Conservation (phyloP, 1,139 yeast species). For the Arxiozyma slooffiae region DNA sequence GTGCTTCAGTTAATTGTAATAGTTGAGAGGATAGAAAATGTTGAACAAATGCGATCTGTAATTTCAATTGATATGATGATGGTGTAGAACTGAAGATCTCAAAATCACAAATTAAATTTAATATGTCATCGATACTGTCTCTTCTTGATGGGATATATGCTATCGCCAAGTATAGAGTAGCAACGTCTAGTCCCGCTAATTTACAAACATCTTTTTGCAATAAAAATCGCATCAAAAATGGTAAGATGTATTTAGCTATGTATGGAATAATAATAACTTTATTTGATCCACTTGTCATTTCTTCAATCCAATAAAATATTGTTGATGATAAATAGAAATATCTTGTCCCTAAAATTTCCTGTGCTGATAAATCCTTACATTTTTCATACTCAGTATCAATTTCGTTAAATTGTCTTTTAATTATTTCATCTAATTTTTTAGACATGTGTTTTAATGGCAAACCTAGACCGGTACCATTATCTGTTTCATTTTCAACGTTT, state of each 20-base stretch:
- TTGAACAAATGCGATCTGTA: constrained; percentile 63
- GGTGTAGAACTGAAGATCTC: constrained; percentile 5
- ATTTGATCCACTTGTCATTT: constrained; percentile 25
- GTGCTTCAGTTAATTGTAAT: constrained; percentile 42
- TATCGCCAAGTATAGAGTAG: constrained; percentile 42
- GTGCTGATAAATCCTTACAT: constrained; percentile 28
- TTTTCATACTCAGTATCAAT: constrained; percentile 32
- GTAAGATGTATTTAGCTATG: constrained; percentile 45
- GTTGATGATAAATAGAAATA: constrained; percentile 34
- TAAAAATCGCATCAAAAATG: constrained; percentile 58
- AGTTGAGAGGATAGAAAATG: constrained; percentile 67
- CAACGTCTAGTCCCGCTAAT: constrained; percentile 55
- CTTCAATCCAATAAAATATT: constrained; percentile 25
- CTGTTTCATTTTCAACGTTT: background rate
- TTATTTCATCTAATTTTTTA: constrained; percentile 1
- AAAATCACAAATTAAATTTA: constrained; percentile 40
- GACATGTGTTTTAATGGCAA: constrained; percentile 4
- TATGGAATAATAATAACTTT: constrained; percentile 34
- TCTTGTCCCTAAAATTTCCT: constrained; percentile 30
- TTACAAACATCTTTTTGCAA: constrained; percentile 75
- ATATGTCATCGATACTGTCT: constrained; percentile 37
- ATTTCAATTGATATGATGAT: constrained; percentile 59
- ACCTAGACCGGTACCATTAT: constrained; percentile 1
- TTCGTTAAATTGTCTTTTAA: constrained; percentile 1
- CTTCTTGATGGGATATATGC: constrained; percentile 51